These are phyloP conservation scores for Arthrobotrys iridis DNA, from an alignment of 2,329 filamentous ascomycete species.

Conservation along the genomic window DNA sequence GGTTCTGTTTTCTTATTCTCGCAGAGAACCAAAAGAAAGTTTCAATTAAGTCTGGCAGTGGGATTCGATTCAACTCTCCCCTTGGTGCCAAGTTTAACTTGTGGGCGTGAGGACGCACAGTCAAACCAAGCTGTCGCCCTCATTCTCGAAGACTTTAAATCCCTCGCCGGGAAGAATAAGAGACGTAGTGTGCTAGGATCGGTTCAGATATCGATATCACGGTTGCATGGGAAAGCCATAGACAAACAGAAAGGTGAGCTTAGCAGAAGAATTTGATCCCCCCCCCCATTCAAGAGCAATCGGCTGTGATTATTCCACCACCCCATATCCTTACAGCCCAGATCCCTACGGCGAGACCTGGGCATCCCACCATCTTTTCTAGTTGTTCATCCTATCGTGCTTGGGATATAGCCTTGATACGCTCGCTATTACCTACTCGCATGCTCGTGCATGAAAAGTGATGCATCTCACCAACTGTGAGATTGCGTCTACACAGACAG, in stretches of 20 bases:
- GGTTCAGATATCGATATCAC: constrained; percentile 42
- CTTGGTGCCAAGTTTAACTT: constrained; percentile 23
- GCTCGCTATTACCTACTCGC: constrained; percentile 28
- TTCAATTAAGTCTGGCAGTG: constrained; percentile 16
- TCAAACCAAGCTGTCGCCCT: constrained; percentile 2
- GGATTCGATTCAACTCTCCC: constrained; percentile 25
- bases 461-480: constrained; percentile 6
- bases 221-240: constrained; percentile 11
- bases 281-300: no score
- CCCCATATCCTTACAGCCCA: constrained; percentile 6
- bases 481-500: constrained; percentile 11
- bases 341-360: background rate
- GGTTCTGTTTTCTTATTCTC: background rate
- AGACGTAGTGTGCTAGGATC: constrained; percentile 22
- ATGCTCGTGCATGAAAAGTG: constrained; percentile 39
- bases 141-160: constrained; percentile 24
- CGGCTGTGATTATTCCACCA: constrained; percentile 25
- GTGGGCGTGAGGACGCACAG: constrained; percentile 2
- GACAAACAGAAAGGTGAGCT: constrained; percentile 14
- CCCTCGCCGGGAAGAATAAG: constrained; percentile 53
- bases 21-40: background rate
- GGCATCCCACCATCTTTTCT: constrained; percentile 30
- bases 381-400: constrained; percentile 17
- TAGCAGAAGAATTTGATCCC: background rate
- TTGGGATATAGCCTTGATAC: constrained; percentile 20